Conservation (phyloP, 108 stramenopile genomes). For the Nitzschia sp. region DNA sequence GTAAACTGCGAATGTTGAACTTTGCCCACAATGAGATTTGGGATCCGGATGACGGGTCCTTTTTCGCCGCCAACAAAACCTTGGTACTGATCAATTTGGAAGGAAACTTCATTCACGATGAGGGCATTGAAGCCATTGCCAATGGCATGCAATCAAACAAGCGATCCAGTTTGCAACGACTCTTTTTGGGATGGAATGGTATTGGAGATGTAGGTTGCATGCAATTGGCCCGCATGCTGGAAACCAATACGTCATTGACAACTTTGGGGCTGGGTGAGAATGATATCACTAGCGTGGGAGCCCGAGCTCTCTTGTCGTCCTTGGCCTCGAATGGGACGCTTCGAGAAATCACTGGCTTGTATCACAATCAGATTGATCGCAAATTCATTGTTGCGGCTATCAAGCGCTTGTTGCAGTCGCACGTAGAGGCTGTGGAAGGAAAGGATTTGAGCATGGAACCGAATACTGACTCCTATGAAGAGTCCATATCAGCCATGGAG, state of each 20-base stretch:
- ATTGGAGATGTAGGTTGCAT: slow-evolving; percentile 41
- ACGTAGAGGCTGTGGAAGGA: slow-evolving; percentile 14
- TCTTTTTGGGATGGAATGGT: slow-evolving; percentile 45
- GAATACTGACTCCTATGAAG: slow-evolving; percentile 4
- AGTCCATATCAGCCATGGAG: slow-evolving; percentile 30
- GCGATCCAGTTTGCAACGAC: slow-evolving; percentile 10
- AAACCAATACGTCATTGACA: slow-evolving; percentile 25
- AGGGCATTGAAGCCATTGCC: slow-evolving; percentile 37
- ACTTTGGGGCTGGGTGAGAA: slow-evolving; percentile 42
- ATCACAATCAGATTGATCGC: slow-evolving; percentile 46
- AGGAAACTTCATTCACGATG: slow-evolving; percentile 45
- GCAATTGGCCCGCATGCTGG: slow-evolving; percentile 30
- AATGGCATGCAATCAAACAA: slow-evolving; percentile 24
- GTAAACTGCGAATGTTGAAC: slow-evolving; percentile 32
- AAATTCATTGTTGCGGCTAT: slow-evolving; percentile 45
- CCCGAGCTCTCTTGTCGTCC: slow-evolving; percentile 26
- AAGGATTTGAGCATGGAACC: slow-evolving; percentile 1
- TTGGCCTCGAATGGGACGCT: slow-evolving; percentile 27
- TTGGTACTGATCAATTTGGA: slow-evolving; percentile 34
- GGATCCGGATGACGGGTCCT: slow-evolving; percentile 39
- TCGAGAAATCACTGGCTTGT: slow-evolving; percentile 38
- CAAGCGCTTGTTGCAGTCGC: slow-evolving; percentile 31
- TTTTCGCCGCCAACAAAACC: slow-evolving; percentile 30
- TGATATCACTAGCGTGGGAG: slow-evolving; percentile 42
- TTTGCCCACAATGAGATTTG: slow-evolving; percentile 50